Evolutionary conservation across 2,329 filamentous ascomycete genomes (phyloP).

Genomic region (Bipolaris victoriae): DNA sequence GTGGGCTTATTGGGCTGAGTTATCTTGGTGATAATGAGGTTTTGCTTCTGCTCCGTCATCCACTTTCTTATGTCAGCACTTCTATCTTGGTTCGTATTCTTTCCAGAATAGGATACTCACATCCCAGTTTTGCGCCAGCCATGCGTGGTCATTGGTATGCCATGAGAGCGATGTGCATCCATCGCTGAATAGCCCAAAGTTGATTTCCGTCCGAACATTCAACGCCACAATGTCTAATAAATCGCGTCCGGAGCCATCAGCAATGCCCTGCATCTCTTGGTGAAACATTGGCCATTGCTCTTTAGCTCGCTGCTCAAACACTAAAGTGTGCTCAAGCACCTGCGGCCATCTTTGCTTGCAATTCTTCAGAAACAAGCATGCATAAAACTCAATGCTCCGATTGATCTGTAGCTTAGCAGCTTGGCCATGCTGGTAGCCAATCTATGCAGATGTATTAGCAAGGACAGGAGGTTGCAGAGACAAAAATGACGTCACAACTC

Average conservation of each 20-base stretch:
- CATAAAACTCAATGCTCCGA: constrained; percentile 57
- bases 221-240: constrained; percentile 63
- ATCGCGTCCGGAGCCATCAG: constrained; percentile 55
- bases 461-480: neutral
- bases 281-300: constrained; percentile 52
- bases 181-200: constrained; percentile 63
- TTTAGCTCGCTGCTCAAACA: constrained; percentile 56
- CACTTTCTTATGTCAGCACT: constrained; percentile 48
- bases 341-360: constrained; percentile 55
- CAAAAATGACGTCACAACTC: constrained; percentile 26
- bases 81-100: neutral
- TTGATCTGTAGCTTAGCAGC: constrained; percentile 50
- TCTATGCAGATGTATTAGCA: constrained; percentile 43
- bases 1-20: constrained; percentile 52
- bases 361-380: constrained; percentile 55
- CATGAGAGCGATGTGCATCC: constrained; percentile 63
- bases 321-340: constrained; percentile 54
- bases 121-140: constrained; percentile 66
- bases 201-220: constrained; percentile 64
- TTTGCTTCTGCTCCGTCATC: constrained; percentile 57
- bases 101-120: constrained; percentile 27
- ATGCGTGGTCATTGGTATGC: constrained; percentile 47
- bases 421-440: constrained; percentile 56
- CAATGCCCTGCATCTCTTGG: constrained; percentile 59
- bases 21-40: constrained; percentile 58